Evolutionary conservation across 306 rosid genomes (phyloP).

Genomic region (Notholithocarpus densiflorus): DNA sequence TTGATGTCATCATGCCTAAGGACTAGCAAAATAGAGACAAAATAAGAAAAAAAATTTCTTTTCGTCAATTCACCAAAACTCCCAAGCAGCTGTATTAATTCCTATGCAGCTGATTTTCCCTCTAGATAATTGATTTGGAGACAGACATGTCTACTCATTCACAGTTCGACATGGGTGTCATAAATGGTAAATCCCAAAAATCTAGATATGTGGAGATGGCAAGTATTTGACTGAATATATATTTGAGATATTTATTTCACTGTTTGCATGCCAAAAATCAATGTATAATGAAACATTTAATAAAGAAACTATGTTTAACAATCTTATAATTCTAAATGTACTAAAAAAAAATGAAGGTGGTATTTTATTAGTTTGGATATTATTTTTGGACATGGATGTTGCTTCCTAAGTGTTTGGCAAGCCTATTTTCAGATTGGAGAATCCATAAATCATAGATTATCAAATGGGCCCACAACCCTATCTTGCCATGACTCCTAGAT

Average conservation of each 20-base stretch:
- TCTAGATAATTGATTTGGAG: neutral
- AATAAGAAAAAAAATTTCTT: neutral
- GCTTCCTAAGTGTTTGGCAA: neutral
- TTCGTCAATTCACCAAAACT: neutral
- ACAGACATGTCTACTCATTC: neutral
- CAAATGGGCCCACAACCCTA: neutral
- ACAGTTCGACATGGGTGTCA: neutral
- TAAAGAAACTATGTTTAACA: neutral
- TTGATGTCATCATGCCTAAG: neutral
- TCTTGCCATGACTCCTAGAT: neutral
- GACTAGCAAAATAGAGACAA: neutral
- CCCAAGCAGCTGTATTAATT: neutral
- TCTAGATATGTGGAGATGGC: neutral
- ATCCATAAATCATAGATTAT: neutral
- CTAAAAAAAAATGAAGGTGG: neutral
- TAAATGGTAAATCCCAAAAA: neutral
- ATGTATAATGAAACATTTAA: neutral
- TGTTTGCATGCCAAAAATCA: neutral
- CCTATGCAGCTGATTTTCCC: neutral
- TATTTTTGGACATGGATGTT: neutral
- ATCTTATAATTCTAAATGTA: neutral
- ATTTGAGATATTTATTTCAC: neutral
- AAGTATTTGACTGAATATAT: neutral
- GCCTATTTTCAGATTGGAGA: neutral
- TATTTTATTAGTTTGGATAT: neutral